Conservation (phyloP, 164 flowering plant species). For the grape (Vitis vinifera) region DNA sequence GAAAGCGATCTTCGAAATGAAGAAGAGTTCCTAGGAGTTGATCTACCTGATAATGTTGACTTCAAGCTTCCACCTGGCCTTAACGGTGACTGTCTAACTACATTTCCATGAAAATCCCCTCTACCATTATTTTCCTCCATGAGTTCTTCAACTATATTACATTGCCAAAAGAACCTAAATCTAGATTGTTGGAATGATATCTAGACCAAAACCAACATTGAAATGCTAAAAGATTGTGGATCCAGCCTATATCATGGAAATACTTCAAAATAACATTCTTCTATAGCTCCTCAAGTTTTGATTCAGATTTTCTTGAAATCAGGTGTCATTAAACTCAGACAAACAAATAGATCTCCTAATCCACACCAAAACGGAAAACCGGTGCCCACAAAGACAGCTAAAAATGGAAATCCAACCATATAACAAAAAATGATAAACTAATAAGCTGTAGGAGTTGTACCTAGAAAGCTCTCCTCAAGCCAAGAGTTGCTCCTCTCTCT, state of each 20-base stretch:
- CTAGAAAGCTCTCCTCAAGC: too few species aligned
- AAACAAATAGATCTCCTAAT: too few species aligned
- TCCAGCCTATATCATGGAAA: too few species aligned
- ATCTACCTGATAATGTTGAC: slow-evolving; percentile 71
- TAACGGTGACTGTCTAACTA: slow-evolving; percentile 41
- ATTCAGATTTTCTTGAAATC: not conserved
- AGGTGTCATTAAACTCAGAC: too few species aligned
- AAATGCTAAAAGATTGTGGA: too few species aligned
- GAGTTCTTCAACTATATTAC: slow-evolving; percentile 5
- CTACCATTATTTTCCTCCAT: slow-evolving; percentile 50
- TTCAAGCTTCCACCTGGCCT: slow-evolving; percentile 54
- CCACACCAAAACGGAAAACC: too few species aligned
- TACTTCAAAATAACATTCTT: too few species aligned
- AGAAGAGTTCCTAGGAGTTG: slow-evolving; percentile 75
- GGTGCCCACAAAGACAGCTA: too few species aligned
- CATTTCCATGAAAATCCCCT: slow-evolving; percentile 41
- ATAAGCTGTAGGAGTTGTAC: accelerated
- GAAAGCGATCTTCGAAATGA: slow-evolving; percentile 60
- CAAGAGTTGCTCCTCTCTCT: too few species aligned
- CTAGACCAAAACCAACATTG: not conserved
- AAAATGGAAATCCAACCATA: too few species aligned
- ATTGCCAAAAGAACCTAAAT: not conserved
- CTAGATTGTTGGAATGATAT: not conserved
- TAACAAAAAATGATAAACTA: too few species aligned
- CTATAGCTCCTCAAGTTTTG: not conserved